Base-by-base conservation (phyloP, 371 early-diverging fungal species). In the Lichtheimia hyalospora region DNA sequence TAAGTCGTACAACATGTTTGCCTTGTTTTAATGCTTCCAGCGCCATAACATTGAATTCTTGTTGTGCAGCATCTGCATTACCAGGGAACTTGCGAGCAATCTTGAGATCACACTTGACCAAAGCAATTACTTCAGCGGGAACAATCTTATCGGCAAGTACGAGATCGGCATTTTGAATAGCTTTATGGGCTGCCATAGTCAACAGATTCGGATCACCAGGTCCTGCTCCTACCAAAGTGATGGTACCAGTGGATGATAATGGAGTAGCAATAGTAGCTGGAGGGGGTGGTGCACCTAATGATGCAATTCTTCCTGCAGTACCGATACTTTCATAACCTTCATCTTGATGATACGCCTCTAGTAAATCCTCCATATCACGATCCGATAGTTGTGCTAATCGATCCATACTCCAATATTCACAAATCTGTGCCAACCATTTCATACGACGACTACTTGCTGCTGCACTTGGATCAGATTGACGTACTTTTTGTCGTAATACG, bases 91-190 rank as follows among this genome's bases (percentile, higher is more conserved):
- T 74, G 63, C 79, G 75, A 52, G 68, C 75, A 69, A 66, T 78
- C 64, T 48, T 73, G 60, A 66, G 73, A 65, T 73, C 75, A 55
- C 87, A 84, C 25, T 73, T 60, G 21, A 81, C 71, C 21, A 85
- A 54, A 0, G 74, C 74, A 14, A 94, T 71, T 2, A 96, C 84
- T 48, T 85, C 78, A 27, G 81, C 84, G 14, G 92, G 86, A 3
- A 96, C 88, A 25, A 95, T 84, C 58, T 89, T 89, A 74, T 95
- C 97, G 1, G 94, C 79, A 4, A 96, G 77, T 2, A 95, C 88
- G 13, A 93, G 68, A 57, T 95, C 94, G 0, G 94, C 94, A 27
- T 75, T 69, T 13, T 77, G 63, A 21, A 96, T 82, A 14, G 87
- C 83, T 25, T 78, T 71, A 49, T 84, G 78, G 3, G 94, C 96